Evolutionary conservation across 176 grass and related monocot species (phyloP).

Genomic region (Carex littledalei): DNA sequence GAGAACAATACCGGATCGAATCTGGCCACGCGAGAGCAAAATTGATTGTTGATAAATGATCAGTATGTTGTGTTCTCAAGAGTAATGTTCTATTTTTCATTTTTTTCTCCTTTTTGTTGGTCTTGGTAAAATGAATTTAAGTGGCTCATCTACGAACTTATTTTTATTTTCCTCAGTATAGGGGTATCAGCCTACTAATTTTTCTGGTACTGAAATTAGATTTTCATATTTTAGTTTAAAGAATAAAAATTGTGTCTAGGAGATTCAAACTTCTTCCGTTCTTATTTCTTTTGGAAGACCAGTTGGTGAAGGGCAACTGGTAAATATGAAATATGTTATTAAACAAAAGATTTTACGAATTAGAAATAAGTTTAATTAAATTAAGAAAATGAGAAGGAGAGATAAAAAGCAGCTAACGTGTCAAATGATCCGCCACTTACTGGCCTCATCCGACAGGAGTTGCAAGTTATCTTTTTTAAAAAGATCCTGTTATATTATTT

Average conservation of each 20-base stretch:
- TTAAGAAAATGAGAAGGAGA: neutral
- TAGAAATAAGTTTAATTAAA: neutral
- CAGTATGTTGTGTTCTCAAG: neutral
- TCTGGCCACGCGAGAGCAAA: slow-evolving; percentile 27
- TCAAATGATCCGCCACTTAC: neutral
- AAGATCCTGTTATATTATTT: neutral
- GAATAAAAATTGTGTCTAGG: neutral
- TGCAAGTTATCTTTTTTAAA: neutral
- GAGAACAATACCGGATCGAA: slow-evolving; percentile 38
- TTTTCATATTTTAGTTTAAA: neutral
- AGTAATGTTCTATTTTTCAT: neutral
- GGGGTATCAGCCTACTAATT: too few species aligned
- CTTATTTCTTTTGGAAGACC: neutral
- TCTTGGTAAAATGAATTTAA: neutral
- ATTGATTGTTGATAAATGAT: slow-evolving; percentile 32
- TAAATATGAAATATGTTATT: neutral
- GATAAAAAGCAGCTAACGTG: neutral
- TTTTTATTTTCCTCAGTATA: neutral
- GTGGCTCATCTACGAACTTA: neutral
- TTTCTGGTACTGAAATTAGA: neutral
- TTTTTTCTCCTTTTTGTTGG: neutral
- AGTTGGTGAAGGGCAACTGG: neutral
- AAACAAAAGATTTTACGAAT: neutral
- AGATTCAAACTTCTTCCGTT: neutral
- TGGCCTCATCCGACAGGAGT: neutral